Base-by-base conservation (phyloP, 768 basidiomycete species). In the Neoboletus subvelutipes region DNA sequence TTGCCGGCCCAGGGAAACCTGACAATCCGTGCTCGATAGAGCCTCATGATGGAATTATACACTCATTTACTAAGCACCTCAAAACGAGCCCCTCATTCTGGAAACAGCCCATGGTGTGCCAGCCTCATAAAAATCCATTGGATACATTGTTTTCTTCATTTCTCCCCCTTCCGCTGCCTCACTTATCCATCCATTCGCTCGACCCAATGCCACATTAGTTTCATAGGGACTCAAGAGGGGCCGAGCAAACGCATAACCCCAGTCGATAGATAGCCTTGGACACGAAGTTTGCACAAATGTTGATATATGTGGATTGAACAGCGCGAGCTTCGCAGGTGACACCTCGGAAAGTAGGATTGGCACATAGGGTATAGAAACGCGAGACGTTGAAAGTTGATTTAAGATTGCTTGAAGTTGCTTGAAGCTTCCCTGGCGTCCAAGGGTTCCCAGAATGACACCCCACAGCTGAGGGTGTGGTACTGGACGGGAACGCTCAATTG, bases 201-300 rank as follows among this genome's bases (percentile, higher is more conserved):
- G 59, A 31, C 73, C 92, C 2, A 97, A 78, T 12, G 87, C 94
- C 2, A 98, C 90, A 5, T 87, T 84, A 0, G 91, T 88, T 73
- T 98, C 97, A 68, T 98, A 99, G 1, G 96, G 94, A 64, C 87
- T 94, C 36, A 99, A 74, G 48, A 98, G 76, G 3, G 97, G 97
- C 22, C 82, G 78, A 52, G 87, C 79, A 74, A 99, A 99, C 1
- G 96, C 97, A 67, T 95, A 95, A 4, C 97, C 97, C 97, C 97
- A 99, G 68, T 99, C 97, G 55, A 98, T 98, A 18, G 92, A 94
- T 52, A 99, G 76, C 26, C 97, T 85, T 4, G 97, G 97, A 71
- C 97, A 98, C 0, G 94, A 92, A 1, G 97, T 99, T 70, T 98
- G 97, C 18, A 98, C 83, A 70, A 98, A 98, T 0, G 90, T 86